phyloP scores from a whole-genome alignment of 2,329 filamentous ascomycete genomes.

The Chrysoporthe deuterocubensis region DNA sequence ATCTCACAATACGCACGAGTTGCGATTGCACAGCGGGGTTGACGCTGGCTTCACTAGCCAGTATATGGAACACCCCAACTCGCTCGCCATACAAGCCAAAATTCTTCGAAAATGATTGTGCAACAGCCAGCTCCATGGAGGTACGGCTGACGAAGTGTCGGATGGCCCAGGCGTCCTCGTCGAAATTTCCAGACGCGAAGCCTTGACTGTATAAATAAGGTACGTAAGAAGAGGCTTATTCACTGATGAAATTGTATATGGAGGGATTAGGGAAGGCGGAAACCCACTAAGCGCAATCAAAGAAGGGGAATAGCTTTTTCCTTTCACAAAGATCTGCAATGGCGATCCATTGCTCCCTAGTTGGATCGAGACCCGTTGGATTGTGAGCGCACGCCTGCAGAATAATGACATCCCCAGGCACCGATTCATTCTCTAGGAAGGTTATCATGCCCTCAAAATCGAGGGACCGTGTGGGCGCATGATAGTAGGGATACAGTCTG shows the following conservation, averaged over 20 bases:
- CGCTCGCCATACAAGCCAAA: slow-evolving; percentile 35
- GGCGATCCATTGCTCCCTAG: slow-evolving; percentile 39
- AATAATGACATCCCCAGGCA: slow-evolving; percentile 39
- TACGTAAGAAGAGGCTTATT: neutral
- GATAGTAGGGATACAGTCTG: slow-evolving; percentile 39
- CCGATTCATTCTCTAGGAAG: slow-evolving; percentile 33
- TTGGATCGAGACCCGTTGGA: slow-evolving; percentile 43
- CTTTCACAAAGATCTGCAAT: slow-evolving; percentile 38
- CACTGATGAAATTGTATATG: neutral
- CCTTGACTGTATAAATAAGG: slow-evolving; percentile 35
- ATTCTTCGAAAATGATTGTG: slow-evolving; percentile 43
- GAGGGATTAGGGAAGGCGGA: neutral
- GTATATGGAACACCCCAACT: slow-evolving; percentile 36
- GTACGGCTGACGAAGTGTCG: slow-evolving; percentile 34
- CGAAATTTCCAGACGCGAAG: slow-evolving; percentile 41
- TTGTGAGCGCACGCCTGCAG: slow-evolving; percentile 46
- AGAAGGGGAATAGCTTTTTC: slow-evolving; percentile 39
- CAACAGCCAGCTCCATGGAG: slow-evolving; percentile 35
- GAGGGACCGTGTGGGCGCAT: slow-evolving; percentile 32
- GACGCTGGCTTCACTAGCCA: slow-evolving; percentile 18
- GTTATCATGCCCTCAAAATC: slow-evolving; percentile 38
- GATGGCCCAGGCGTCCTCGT: slow-evolving; percentile 41
- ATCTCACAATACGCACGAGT: slow-evolving; percentile 33
- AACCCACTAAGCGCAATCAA: slow-evolving; percentile 38
- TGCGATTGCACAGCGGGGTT: slow-evolving; percentile 21